Evolutionary conservation across 106 monocot species (phyloP).

Genomic region (Dendrobium huoshanense): DNA sequence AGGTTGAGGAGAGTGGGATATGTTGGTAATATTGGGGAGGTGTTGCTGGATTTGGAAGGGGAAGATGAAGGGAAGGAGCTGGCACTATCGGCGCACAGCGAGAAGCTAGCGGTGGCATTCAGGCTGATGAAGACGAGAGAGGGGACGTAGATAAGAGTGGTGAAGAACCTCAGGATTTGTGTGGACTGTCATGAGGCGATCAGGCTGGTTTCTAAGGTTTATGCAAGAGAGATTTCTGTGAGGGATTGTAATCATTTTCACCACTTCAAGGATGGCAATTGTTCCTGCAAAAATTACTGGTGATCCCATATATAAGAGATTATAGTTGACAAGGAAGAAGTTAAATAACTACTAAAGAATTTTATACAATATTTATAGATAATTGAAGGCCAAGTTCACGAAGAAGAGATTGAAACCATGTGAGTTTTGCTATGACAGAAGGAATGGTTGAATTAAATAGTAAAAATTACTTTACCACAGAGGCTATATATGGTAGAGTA

Average conservation of each 20-base stretch:
- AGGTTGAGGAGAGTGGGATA: constrained; percentile 12
- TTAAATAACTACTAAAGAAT: too few species aligned
- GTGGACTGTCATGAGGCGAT: constrained; percentile 23
- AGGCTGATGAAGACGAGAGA: constrained; percentile 10
- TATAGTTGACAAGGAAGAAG: too few species aligned
- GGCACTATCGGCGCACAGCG: constrained; percentile 5
- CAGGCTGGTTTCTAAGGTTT: constrained; percentile 20
- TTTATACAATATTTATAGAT: too few species aligned
- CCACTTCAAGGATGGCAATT: constrained; percentile 5
- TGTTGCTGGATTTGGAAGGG: constrained; percentile 10
- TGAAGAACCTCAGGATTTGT: constrained; percentile 22
- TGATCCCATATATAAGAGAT: background rate
- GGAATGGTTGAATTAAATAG: too few species aligned
- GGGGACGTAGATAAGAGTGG: constrained; percentile 14
- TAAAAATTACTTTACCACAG: too few species aligned
- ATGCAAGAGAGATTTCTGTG: constrained; percentile 5
- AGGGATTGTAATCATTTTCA: constrained; percentile 24
- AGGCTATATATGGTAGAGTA: too few species aligned
- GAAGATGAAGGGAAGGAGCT: constrained; percentile 6
- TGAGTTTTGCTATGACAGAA: too few species aligned
- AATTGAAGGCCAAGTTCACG: too few species aligned
- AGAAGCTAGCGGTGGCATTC: constrained; percentile 20
- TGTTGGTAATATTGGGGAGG: constrained; percentile 10
- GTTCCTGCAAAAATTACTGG: background rate
- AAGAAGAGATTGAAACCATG: too few species aligned